phyloP scores from a whole-genome alignment of 768 basidiomycete species.

The Russula sp. region DNA sequence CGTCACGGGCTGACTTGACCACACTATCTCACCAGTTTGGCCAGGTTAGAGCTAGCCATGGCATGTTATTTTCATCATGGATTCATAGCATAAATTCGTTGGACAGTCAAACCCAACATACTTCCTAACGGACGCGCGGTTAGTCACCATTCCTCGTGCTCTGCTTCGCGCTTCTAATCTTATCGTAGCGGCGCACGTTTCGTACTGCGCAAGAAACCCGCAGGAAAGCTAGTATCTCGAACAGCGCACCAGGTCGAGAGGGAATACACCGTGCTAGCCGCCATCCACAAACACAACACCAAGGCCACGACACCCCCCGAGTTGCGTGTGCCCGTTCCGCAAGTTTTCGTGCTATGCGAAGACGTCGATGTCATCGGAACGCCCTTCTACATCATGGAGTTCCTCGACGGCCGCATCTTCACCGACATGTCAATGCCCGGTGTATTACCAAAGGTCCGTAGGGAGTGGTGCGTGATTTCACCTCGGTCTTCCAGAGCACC shows the following conservation, averaged over 20 bases:
- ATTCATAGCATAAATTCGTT: not conserved
- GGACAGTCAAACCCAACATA: slow-evolving; percentile 92
- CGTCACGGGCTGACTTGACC: not conserved
- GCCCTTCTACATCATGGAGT: slow-evolving; percentile 96
- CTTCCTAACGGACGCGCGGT: slow-evolving; percentile 76
- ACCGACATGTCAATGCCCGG: slow-evolving; percentile 75
- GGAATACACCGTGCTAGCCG: slow-evolving; percentile 75
- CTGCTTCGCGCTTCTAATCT: not conserved
- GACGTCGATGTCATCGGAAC: slow-evolving; percentile 75
- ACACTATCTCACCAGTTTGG: slow-evolving; percentile 55
- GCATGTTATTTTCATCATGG: too few species aligned
- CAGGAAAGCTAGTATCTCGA: slow-evolving; percentile 74
- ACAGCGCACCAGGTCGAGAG: slow-evolving; percentile 96
- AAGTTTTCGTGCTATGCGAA: slow-evolving; percentile 76
- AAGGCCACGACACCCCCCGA: slow-evolving; percentile 41
- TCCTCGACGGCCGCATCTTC: slow-evolving; percentile 89
- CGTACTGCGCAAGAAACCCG: slow-evolving; percentile 91
- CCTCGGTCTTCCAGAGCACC: not conserved
- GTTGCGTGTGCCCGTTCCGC: slow-evolving; percentile 72
- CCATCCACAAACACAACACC: slow-evolving; percentile 68
- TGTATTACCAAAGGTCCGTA: slow-evolving; percentile 50
- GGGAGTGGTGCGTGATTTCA: slow-evolving; percentile 52
- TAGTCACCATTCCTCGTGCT: slow-evolving; percentile 24
- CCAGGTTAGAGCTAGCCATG: slow-evolving; percentile 50
- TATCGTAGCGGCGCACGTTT: slow-evolving; percentile 43